A percentile compares a stretch with the other conserved stretches of the same genome.
Conservation (phyloP, 345 rosid genomes). For the Iberis pinnata region DNA sequence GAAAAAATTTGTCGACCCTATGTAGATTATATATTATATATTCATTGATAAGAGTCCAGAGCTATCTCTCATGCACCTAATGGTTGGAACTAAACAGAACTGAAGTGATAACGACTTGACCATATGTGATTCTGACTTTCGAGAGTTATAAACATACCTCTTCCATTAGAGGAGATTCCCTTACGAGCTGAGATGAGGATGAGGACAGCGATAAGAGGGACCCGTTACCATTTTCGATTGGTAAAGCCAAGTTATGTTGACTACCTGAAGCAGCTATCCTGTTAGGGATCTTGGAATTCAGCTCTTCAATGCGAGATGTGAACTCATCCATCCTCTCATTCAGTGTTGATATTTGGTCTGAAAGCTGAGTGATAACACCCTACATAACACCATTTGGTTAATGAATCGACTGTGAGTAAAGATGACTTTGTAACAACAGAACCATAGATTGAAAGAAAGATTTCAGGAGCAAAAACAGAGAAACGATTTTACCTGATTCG, state of each 20-base stretch:
- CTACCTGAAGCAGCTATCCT: slow-evolving; percentile 54
- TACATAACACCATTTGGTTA: slow-evolving; percentile 27
- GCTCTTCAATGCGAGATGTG: slow-evolving; percentile 72
- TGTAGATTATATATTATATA: no score
- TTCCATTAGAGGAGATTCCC: slow-evolving; percentile 80
- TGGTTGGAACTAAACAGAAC: slow-evolving; percentile 3
- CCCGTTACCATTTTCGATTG: slow-evolving; percentile 73
- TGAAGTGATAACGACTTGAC: not conserved
- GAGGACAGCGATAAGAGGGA: slow-evolving; percentile 60
- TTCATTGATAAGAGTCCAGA: not conserved
- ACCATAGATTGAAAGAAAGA: slow-evolving; percentile 1
- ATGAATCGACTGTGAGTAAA: slow-evolving; percentile 2
- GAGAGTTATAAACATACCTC: slow-evolving; percentile 51
- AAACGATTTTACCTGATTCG: slow-evolving; percentile 52
- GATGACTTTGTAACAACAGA: slow-evolving; percentile 4
- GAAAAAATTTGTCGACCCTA: no score
- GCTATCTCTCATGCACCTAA: not conserved
- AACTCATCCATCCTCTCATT: slow-evolving; percentile 96
- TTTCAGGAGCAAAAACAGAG: slow-evolving; percentile 2
- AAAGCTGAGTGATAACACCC: slow-evolving; percentile 84
- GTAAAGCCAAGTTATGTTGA: slow-evolving; percentile 70
- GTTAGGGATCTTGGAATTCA: slow-evolving; percentile 60
- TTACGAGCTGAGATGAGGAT: slow-evolving; percentile 73
- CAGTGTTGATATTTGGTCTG: slow-evolving; percentile 91
- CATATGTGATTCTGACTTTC: slow-evolving; percentile 1